A percentile compares a stretch with the other conserved stretches of the same genome.
These are phyloP conservation scores for Colletotrichum orbiculare DNA, from an alignment of 2,329 filamentous ascomycete genomes.

Conservation along the genomic window DNA sequence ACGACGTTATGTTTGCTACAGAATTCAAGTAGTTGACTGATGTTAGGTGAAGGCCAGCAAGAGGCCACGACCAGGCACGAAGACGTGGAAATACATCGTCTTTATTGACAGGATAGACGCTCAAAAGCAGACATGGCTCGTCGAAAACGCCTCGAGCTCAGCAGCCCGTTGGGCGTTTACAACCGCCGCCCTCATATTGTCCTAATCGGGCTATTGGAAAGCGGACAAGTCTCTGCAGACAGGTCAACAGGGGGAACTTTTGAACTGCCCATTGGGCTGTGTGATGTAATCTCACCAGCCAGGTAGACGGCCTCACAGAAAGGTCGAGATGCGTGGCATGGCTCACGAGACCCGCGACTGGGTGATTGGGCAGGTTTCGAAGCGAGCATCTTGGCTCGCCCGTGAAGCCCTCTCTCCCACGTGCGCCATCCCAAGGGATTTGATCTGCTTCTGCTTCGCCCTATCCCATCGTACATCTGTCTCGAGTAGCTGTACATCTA, in stretches of 20 bases:
- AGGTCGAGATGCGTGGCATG: background rate
- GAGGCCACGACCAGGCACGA: background rate
- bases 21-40: too few species aligned
- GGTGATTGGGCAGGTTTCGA: slow-evolving; percentile 1
- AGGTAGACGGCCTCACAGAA: too few species aligned
- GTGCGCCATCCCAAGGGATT: background rate
- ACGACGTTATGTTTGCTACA: background rate
- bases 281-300: too few species aligned
- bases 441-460: background rate
- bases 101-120: background rate
- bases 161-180: background rate
- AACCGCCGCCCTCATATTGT: background rate
- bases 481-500: background rate
- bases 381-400: background rate
- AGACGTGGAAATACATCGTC: background rate
- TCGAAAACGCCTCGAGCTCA: background rate
- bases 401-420: background rate
- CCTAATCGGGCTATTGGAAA: slow-evolving; percentile 4
- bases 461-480: background rate
- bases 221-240: background rate
- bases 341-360: background rate
- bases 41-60: too few species aligned
- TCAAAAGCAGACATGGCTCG: background rate
- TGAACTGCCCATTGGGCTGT: too few species aligned
- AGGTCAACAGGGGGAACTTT: background rate